Percentiles rank a stretch among this genome's conserved stretches.
These are phyloP conservation scores for Hanseniaspora gamundiae DNA, from an alignment of 1,139 yeast species.

Conservation along the genomic window DNA sequence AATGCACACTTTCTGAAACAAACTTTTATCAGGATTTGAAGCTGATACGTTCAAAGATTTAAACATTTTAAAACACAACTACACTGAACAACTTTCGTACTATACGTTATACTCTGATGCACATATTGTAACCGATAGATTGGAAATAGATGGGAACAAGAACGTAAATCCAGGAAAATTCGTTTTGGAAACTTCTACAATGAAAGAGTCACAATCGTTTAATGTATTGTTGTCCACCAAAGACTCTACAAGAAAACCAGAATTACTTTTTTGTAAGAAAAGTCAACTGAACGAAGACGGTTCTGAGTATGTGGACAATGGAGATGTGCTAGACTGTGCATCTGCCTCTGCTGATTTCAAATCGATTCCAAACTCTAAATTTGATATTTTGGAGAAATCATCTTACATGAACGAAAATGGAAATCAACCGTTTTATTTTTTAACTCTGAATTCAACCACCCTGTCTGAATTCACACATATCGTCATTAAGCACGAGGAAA, in stretches of 20 bases:
- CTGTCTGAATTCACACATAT: not conserved
- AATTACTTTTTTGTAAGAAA: too few species aligned
- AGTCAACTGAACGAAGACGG: too few species aligned
- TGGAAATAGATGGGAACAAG: not conserved
- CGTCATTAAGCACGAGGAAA: not conserved
- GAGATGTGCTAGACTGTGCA: not conserved
- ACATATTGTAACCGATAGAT: not conserved
- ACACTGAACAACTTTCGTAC: not conserved
- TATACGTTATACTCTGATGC: not conserved
- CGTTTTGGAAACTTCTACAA: not conserved
- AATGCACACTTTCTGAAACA: conserved; percentile 41
- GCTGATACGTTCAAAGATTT: conserved; percentile 24
- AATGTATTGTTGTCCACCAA: not conserved
- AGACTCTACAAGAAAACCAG: too few species aligned
- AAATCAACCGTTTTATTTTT: not conserved
- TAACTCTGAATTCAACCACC: not conserved
- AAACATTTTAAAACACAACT: not conserved
- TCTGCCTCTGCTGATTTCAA: not conserved
- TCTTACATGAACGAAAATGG: not conserved
- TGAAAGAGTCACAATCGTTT: not conserved
- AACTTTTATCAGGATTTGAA: conserved; percentile 52
- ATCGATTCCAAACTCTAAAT: conserved; percentile 2
- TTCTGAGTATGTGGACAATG: too few species aligned
- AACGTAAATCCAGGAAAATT: not conserved
- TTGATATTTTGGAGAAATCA: not conserved